A percentile compares a stretch with the other conserved stretches of the same genome.
These are phyloP conservation scores for Solanum pennellii DNA, from an alignment of 257 asterid species.

Conservation along the genomic window DNA sequence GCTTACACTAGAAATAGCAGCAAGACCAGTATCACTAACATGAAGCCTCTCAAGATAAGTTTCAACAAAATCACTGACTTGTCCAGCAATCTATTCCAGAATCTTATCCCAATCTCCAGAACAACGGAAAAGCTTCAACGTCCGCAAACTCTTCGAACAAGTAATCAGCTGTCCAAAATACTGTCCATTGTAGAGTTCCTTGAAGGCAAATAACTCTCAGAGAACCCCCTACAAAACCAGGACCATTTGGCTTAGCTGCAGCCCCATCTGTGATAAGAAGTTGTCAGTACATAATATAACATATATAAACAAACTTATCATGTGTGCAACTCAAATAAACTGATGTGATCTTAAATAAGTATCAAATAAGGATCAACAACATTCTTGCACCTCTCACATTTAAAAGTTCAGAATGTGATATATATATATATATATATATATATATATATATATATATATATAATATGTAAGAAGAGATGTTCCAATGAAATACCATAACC, in stretches of 20 bases:
- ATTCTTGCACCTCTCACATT: too few species aligned
- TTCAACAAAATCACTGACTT: conserved; percentile 34
- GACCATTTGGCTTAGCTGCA: conserved; percentile 30
- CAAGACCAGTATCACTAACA: conserved; percentile 55
- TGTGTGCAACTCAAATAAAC: too few species aligned
- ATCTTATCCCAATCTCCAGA: conserved; percentile 83
- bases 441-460: too few species aligned
- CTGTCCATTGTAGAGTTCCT: conserved; percentile 72
- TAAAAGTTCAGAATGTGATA: too few species aligned
- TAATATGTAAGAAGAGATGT: not conserved
- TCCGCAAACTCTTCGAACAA: conserved; percentile 51
- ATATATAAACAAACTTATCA: too few species aligned
- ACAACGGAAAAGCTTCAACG: conserved; percentile 65
- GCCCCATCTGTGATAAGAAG: conserved; percentile 29
- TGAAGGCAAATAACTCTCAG: conserved; percentile 45
- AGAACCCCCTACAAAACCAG: conserved; percentile 38
- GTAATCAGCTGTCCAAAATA: conserved; percentile 60
- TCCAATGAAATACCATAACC: not conserved
- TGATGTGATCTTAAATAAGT: too few species aligned
- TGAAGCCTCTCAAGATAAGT: conserved; percentile 69
- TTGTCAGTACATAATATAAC: too few species aligned
- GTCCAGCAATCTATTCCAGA: conserved; percentile 37
- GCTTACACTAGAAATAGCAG: too few species aligned
- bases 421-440: too few species aligned
- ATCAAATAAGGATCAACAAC: too few species aligned